Percentiles rank a stretch among this genome's conserved stretches.
Conservation (phyloP, 306 rosid species). For the Lathyrus tuberosus region DNA sequence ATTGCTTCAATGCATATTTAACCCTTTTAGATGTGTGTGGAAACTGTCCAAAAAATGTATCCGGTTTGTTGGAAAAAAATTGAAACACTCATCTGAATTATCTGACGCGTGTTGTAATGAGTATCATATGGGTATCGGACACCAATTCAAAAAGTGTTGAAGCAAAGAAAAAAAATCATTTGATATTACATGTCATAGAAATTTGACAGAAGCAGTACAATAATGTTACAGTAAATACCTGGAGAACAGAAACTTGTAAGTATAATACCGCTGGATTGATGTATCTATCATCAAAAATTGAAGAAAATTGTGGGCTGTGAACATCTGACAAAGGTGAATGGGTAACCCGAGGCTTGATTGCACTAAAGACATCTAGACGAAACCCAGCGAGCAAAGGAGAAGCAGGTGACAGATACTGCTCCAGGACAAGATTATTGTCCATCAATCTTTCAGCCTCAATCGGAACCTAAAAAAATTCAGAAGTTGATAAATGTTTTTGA, state of each 20-base stretch:
- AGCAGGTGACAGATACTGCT: constrained; percentile 68
- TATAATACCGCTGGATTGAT: constrained; percentile 84
- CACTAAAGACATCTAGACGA: constrained; percentile 85
- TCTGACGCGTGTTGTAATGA: no score
- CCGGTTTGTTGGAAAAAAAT: no score
- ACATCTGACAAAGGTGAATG: constrained; percentile 79
- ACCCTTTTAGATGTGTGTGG: no score
- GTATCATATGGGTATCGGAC: no score
- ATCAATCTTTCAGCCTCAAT: constrained; percentile 80
- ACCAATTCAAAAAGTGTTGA: no score
- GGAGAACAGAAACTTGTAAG: constrained; percentile 79
- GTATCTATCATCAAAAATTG: constrained; percentile 72
- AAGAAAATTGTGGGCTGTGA: constrained; percentile 48
- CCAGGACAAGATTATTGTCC: constrained; percentile 77
- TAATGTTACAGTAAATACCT: constrained; percentile 58
- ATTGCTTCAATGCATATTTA: no score
- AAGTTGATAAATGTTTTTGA: constrained; percentile 28
- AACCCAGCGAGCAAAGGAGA: constrained; percentile 88
- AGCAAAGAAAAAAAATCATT: neutral
- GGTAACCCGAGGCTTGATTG: constrained; percentile 86
- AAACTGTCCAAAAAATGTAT: no score
- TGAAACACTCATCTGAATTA: no score
- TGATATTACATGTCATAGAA: constrained; percentile 31
- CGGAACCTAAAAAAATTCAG: constrained; percentile 68
- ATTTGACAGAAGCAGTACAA: constrained; percentile 35